phyloP scores from a whole-genome alignment of 169 alveolate species.

The Eimeria falciformis region DNA sequence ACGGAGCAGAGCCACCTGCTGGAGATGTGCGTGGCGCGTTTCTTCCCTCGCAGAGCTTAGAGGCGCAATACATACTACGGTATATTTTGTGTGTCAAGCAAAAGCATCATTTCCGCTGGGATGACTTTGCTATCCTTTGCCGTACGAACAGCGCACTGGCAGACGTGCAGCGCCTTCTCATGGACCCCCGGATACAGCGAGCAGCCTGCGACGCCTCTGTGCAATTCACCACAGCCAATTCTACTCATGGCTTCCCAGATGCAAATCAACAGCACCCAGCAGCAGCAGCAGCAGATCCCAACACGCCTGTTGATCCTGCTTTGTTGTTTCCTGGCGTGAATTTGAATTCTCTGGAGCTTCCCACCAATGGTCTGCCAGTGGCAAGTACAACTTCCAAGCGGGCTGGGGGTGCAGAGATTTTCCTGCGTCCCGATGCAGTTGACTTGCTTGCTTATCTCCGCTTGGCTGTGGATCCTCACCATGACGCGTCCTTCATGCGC shows the following conservation, averaged over 20 bases:
- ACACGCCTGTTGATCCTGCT: slow-evolving; percentile 67
- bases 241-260: background rate
- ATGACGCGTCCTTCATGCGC: slow-evolving; percentile 84
- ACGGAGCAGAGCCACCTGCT: background rate
- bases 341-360: slow-evolving; percentile 20
- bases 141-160: slow-evolving; percentile 82
- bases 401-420: slow-evolving; percentile 59
- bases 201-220: slow-evolving; percentile 41
- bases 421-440: slow-evolving; percentile 47
- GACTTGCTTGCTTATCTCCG: slow-evolving; percentile 84
- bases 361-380: slow-evolving; percentile 46
- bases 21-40: slow-evolving; percentile 47
- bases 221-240: background rate
- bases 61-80: slow-evolving; percentile 82
- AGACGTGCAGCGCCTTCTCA: slow-evolving; percentile 79
- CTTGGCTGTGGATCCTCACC: slow-evolving; percentile 82
- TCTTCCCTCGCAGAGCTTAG: slow-evolving; percentile 69
- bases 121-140: slow-evolving; percentile 86
- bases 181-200: slow-evolving; percentile 76
- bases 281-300: slow-evolving; percentile 16
- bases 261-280: too few species aligned
- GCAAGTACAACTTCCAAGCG: slow-evolving; percentile 37
- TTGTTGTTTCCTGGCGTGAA: slow-evolving; percentile 48
- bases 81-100: slow-evolving; percentile 77
- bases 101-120: slow-evolving; percentile 82